phyloP scores from a whole-genome alignment of 495 filamentous ascomycete genomes.

The Sporormia fimetaria region DNA sequence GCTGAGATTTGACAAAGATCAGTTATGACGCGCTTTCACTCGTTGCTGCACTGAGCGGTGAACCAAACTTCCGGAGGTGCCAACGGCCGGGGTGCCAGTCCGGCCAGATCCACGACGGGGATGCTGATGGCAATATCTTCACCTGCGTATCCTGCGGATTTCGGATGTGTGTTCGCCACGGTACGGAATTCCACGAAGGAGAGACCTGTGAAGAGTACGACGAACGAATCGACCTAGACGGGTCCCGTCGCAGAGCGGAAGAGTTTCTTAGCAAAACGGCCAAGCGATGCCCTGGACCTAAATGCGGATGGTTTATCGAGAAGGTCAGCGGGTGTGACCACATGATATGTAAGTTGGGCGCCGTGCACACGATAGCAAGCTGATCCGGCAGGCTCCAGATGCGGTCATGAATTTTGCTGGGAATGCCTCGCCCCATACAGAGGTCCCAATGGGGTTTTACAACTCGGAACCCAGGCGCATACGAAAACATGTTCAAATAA shows the following conservation, averaged over 20 bases:
- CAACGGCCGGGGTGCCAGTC: constrained; percentile 28
- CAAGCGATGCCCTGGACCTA: constrained; percentile 28
- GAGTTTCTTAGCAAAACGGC: constrained; percentile 20
- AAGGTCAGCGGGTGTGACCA: constrained; percentile 31
- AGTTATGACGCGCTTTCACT: constrained; percentile 27
- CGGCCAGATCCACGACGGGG: constrained; percentile 32
- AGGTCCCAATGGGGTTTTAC: constrained; percentile 4
- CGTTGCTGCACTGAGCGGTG: constrained; percentile 22
- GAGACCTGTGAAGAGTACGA: constrained; percentile 35
- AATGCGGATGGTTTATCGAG: constrained; percentile 29
- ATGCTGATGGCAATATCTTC: constrained; percentile 26
- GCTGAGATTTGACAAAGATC: neutral
- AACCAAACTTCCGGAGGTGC: constrained; percentile 36
- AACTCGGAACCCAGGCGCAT: constrained; percentile 9
- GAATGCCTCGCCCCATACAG: constrained; percentile 21
- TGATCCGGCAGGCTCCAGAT: constrained; percentile 18
- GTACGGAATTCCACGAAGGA: constrained; percentile 33
- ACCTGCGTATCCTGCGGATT: constrained; percentile 32
- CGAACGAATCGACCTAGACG: constrained; percentile 24
- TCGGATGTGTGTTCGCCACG: constrained; percentile 32
- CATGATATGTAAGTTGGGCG: constrained; percentile 23
- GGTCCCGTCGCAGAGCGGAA: too few species aligned
- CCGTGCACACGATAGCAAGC: neutral
- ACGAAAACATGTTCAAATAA: constrained; percentile 13
- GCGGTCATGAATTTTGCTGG: constrained; percentile 31